Evolutionary conservation across 805 yeast species (phyloP), one percentile per base, ranked within the genome.

Genomic region (Lachancea mirantina): DNA sequence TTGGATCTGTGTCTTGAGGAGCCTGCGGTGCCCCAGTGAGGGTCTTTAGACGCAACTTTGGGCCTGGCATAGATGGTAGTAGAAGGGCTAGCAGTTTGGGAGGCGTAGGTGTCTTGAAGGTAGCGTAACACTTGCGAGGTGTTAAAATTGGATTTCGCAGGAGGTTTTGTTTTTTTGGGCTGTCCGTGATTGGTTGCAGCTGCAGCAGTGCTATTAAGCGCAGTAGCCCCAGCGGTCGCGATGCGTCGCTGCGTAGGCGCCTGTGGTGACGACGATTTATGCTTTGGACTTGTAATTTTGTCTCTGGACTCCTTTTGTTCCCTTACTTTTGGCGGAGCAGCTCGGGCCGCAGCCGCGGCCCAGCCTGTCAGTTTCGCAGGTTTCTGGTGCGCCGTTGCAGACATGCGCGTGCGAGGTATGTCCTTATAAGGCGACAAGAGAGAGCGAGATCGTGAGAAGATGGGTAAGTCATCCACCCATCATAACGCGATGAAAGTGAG

Each of bases 271-370:
- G n/a, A n/a, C n/a, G n/a, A n/a, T n/a, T n/a, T n/a, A n/a, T n/a
- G n/a, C n/a, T n/a, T n/a, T n/a, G n/a, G n/a, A n/a, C n/a, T n/a
- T n/a, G n/a, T n/a, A n/a, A n/a, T n/a, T n/a, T n/a, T n/a, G n/a
- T n/a, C n/a, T n/a, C n/a, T n/a, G n/a, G n/a, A n/a, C n/a, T n/a
- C n/a, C n/a, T n/a, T n/a, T n/a, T n/a, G n/a, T n/a, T n/a, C n/a
- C n/a, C n/a, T n/a, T n/a, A n/a, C n/a, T n/a, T n/a, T n/a, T n/a
- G n/a, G n/a, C 22, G 53, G 55, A 29, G 43, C 30, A 9, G 55
- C 41, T 31, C 42, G 45, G 11, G 57, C 50, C 10, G 57, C 57
- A 19, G 57, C 57, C 30, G 52, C 57, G 1, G 56, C 59, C 59
- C 59, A 53, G 3, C 56, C 56, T 8, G 56, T 47, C 27, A 51